Evolutionary conservation across 495 filamentous ascomycete genomes (phyloP), one percentile per base, ranked within the genome.

Genomic region (Podospora pseudoanserina): DNA sequence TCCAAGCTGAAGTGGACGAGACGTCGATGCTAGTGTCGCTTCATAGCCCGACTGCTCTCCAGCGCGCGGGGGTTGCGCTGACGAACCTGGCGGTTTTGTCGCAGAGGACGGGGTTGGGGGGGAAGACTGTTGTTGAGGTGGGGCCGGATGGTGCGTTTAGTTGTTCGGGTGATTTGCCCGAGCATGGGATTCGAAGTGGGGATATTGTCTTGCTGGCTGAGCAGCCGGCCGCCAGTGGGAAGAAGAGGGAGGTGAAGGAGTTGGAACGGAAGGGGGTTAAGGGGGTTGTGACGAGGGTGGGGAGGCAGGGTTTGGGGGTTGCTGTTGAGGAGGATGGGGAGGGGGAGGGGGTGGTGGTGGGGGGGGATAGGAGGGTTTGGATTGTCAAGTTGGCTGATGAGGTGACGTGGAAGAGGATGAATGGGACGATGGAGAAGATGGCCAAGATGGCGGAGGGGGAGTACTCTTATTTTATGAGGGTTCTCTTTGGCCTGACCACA

Each of bases 331-430:
- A 75, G 78, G 85, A 80, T 72, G 87, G 87, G 58, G 83, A 89
- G 65, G 18, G 86, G 13, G 71, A 88, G 3, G 85, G 83, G 63
- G 85, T 95, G 57, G 88, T 86, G 26, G 81, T 88, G 61, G 87
- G 85, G 84, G 63, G 85, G 84, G 56, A 79, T 91, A 74, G 82
- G 81, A 54, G 89, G 62, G 73, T 89, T 39, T 89, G 86, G 88
- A 72, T 88, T 34, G 89, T 99, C 23, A 98, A 98, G 82, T 80
- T 98, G 73, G 93, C 95, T 18, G 97, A 98, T 79, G 96, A 98
- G 80, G 89, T 97, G 70, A 97, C 93, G 53, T 93, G 90, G 79
- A 86, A 13, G 62, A 91, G 92, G 72, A 97, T 99, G 91, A 94
- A 90, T 67, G 89, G 91, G 75, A 90, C 88, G 1, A 97, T 99